phyloP scores from a whole-genome alignment of 2,329 filamentous ascomycete genomes.

The Coniochaeta prunicola region DNA sequence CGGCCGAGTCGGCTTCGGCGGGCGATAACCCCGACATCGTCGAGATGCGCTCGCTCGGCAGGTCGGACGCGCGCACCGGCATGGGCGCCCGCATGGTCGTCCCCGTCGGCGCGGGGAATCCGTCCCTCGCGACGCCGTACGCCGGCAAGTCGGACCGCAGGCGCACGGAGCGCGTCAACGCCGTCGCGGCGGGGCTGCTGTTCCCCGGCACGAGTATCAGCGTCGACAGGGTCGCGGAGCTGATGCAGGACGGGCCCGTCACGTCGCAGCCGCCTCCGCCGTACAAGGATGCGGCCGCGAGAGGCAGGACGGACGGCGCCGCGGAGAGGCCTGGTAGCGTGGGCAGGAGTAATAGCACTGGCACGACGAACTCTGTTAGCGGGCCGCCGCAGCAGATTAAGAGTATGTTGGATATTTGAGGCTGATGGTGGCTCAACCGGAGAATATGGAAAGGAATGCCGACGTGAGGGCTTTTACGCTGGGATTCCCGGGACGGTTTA shows the following conservation, averaged over 20 bases:
- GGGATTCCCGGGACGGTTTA: neutral
- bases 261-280: constrained; percentile 25
- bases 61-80: neutral
- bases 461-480: no score
- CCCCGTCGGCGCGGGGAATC: constrained; percentile 12
- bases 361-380: constrained; percentile 37
- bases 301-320: constrained; percentile 3
- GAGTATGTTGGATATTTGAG: constrained; percentile 51
- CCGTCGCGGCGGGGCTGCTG: constrained; percentile 36
- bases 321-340: constrained; percentile 20
- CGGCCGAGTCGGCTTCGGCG: neutral
- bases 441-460: no score
- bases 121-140: constrained; percentile 15
- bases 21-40: constrained; percentile 6
- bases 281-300: constrained; percentile 20
- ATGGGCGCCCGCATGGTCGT: constrained; percentile 2
- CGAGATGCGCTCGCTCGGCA: constrained; percentile 23
- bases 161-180: constrained; percentile 34
- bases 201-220: constrained; percentile 34
- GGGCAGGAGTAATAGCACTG: constrained; percentile 36
- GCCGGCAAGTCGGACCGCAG: constrained; percentile 33
- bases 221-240: constrained; percentile 28
- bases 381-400: constrained; percentile 45
- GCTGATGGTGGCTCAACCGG: no score
- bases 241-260: constrained; percentile 31